Conservation (phyloP, 2,329 filamentous ascomycete species). For the Colletotrichum truncatum region DNA sequence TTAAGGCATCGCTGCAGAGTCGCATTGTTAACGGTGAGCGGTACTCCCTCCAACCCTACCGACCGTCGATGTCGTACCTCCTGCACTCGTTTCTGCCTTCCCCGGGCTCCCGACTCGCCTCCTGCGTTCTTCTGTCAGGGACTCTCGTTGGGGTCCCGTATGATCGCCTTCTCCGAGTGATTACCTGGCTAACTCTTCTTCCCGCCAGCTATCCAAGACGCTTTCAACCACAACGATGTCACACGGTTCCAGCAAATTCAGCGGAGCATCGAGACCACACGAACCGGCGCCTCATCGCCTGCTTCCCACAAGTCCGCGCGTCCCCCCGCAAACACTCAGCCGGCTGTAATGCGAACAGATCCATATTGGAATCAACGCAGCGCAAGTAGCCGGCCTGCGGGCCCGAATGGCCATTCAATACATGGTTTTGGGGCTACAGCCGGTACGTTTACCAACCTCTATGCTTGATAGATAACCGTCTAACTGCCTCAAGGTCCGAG, state of each 20-base stretch:
- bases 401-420: constrained; percentile 3
- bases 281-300: constrained; percentile 22
- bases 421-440: constrained; percentile 3
- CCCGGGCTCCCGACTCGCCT: background rate
- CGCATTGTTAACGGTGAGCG: constrained; percentile 82
- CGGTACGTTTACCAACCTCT: background rate
- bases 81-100: background rate
- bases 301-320: constrained; percentile 19
- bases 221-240: constrained; percentile 45
- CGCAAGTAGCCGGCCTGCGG: constrained; percentile 1
- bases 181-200: constrained; percentile 7
- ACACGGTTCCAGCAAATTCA: constrained; percentile 53
- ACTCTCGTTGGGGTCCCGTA: no score
- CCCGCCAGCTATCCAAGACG: constrained; percentile 52
- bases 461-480: background rate
- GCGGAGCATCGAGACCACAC: constrained; percentile 46
- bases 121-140: no score
- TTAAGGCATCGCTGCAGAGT: constrained; percentile 83
- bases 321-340: constrained; percentile 5
- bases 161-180: background rate
- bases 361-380: constrained; percentile 15
- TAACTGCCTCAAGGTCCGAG: constrained; percentile 18
- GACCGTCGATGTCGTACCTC: background rate
- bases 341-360: constrained; percentile 9
- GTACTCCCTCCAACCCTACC: constrained; percentile 17